Conservation (phyloP, 2,329 filamentous ascomycete species). For the Decorospora gaudefroyi region DNA sequence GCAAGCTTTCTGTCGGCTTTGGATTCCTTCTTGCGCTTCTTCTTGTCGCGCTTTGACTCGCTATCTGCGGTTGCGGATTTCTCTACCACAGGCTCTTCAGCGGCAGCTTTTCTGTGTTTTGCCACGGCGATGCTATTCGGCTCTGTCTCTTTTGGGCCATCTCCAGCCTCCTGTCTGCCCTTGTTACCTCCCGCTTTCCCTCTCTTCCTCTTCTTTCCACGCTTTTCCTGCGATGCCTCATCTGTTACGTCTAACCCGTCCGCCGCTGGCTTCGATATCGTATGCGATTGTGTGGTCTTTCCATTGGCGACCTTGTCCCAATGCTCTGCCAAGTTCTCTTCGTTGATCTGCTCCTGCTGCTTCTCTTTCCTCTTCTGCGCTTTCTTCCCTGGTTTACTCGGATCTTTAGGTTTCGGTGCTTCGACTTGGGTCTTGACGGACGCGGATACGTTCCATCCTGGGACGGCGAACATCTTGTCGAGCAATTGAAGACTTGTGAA, state of each 20-base stretch:
- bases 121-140: conserved; percentile 33
- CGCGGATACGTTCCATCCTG: conserved; percentile 84
- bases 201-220: conserved; percentile 42
- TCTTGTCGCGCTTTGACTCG: conserved; percentile 35
- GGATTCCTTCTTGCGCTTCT: conserved; percentile 17
- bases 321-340: conserved; percentile 60
- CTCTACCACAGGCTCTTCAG: conserved; percentile 6
- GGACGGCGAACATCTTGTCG: conserved; percentile 80
- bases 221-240: conserved; percentile 44
- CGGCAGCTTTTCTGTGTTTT: conserved; percentile 26
- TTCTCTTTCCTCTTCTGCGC: conserved; percentile 61
- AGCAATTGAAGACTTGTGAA: neutral
- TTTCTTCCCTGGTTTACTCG: conserved; percentile 54
- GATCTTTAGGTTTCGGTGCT: conserved; percentile 40
- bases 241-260: conserved; percentile 56
- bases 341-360: conserved; percentile 79
- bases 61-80: conserved; percentile 20
- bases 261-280: conserved; percentile 58
- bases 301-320: conserved; percentile 50
- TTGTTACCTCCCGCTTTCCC: conserved; percentile 33
- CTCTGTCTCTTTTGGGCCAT: conserved; percentile 21
- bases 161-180: conserved; percentile 29
- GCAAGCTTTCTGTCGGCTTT: conserved; percentile 12
- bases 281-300: conserved; percentile 51
- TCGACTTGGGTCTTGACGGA: conserved; percentile 72